Evolutionary conservation across 1,139 yeast genomes (phyloP).

Genomic region (Taphrina confusa): DNA sequence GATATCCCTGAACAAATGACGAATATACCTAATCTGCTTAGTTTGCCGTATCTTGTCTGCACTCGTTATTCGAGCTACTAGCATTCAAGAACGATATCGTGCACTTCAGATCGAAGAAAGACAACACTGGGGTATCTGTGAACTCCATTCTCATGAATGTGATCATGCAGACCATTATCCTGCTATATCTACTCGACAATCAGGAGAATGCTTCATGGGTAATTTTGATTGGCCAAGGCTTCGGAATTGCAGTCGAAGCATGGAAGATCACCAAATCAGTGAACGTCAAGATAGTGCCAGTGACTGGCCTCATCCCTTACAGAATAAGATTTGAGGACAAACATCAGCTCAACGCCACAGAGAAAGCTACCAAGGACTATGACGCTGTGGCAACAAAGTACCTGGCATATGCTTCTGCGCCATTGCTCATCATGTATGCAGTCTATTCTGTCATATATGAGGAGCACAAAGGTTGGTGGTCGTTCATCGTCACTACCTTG

Average conservation of each 20-base stretch:
- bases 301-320: constrained; percentile 40
- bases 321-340: constrained; percentile 45
- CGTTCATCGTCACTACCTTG: constrained; percentile 49
- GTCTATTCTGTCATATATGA: constrained; percentile 48
- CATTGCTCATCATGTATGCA: constrained; percentile 49
- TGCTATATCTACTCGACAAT: constrained; percentile 48
- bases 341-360: constrained; percentile 47
- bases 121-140: constrained; percentile 50
- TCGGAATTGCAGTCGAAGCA: constrained; percentile 50
- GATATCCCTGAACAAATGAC: background rate
- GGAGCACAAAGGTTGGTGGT: constrained; percentile 51
- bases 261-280: constrained; percentile 51
- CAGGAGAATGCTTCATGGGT: constrained; percentile 50
- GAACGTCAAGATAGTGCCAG: constrained; percentile 43
- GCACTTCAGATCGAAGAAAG: constrained; percentile 38
- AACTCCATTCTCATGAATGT: constrained; percentile 51
- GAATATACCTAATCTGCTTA: background rate
- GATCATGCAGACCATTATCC: constrained; percentile 49
- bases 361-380: constrained; percentile 50
- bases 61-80: constrained; percentile 48
- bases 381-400: constrained; percentile 50
- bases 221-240: constrained; percentile 49
- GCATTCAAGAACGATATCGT: constrained; percentile 47
- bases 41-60: constrained; percentile 47
- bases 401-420: constrained; percentile 48